These are phyloP conservation scores for Capsicum rhomboideum DNA, from an alignment of 257 asterid species.

Conservation along the genomic window DNA sequence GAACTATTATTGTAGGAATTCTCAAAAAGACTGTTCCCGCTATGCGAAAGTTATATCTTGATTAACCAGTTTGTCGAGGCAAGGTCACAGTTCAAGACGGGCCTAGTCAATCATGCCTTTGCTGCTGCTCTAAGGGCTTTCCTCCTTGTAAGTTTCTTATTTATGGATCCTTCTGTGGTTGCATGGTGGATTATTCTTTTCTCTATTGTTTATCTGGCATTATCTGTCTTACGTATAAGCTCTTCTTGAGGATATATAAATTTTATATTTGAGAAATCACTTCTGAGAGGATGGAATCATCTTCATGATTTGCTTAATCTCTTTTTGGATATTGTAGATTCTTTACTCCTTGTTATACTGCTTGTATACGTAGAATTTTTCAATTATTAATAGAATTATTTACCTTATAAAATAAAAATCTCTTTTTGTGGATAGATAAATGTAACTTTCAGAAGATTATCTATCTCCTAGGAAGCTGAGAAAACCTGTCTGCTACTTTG, in stretches of 20 bases:
- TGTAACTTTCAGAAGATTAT: neutral
- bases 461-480: neutral
- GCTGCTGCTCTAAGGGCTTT: constrained; percentile 91
- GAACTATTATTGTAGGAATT: constrained; percentile 58
- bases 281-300: neutral
- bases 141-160: constrained; percentile 63
- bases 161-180: neutral
- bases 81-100: constrained; percentile 84
- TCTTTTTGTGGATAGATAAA: neutral
- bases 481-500: neutral
- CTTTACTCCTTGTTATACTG: neutral
- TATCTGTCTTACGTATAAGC: neutral
- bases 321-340: neutral
- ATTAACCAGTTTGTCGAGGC: constrained; percentile 84
- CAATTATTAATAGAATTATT: neutral
- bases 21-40: constrained; percentile 73
- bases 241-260: neutral
- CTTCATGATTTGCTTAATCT: neutral
- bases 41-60: constrained; percentile 74
- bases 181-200: neutral
- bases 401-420: neutral
- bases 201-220: neutral
- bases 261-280: neutral
- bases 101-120: constrained; percentile 93
- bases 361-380: neutral